Evolutionary conservation across 1,284 basidiomycete genomes (phyloP).

Genomic region (Neotropicomus parvogracilis): DNA sequence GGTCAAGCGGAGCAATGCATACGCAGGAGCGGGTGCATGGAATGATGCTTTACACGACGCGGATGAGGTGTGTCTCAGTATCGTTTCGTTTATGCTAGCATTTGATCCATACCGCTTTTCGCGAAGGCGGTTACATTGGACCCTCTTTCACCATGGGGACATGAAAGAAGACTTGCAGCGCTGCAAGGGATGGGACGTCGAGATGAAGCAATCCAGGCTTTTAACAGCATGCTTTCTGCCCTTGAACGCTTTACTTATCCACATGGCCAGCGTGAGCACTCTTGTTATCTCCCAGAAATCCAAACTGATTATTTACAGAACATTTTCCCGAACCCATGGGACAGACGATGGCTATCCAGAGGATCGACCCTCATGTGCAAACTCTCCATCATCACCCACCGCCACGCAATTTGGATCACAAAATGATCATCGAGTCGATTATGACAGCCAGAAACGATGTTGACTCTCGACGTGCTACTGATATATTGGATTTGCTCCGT

Average conservation of each 20-base stretch:
- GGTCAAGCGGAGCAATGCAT: no score
- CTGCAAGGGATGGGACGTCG: not conserved
- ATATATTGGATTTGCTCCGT: not conserved
- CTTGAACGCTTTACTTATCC: not conserved
- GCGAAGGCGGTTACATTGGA: not conserved
- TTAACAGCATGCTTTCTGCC: not conserved
- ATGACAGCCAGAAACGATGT: not conserved
- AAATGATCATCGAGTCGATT: not conserved
- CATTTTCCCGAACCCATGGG: not conserved
- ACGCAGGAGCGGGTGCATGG: no score
- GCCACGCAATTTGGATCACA: not conserved
- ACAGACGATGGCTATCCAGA: not conserved
- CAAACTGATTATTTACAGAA: not conserved
- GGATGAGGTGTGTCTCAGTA: not conserved
- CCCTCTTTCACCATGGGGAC: not conserved
- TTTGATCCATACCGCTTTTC: not conserved
- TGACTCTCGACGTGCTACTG: not conserved
- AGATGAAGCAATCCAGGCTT: not conserved
- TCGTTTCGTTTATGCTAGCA: not conserved
- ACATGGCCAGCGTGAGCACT: not conserved
- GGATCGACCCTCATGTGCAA: not conserved
- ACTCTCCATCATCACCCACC: not conserved
- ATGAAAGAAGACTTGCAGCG: not conserved
- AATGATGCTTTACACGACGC: no score
- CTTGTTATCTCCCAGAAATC: not conserved